A percentile compares a stretch with the other conserved stretches of the same genome.
phyloP scores from a whole-genome alignment of 495 filamentous ascomycete genomes.

The Trichoderma reesei region DNA sequence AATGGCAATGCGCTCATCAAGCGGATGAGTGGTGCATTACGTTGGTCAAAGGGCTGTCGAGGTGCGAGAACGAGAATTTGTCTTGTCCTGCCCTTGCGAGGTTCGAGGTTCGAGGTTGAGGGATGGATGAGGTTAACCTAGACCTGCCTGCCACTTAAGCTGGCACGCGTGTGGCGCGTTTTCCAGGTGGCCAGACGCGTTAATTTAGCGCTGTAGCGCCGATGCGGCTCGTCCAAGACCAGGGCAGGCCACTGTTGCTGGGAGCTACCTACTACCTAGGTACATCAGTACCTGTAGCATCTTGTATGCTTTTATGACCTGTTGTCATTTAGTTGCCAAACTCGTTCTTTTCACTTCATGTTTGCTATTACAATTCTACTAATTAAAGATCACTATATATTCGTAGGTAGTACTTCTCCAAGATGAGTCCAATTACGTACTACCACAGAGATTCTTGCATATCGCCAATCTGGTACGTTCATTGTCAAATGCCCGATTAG shows the following conservation, averaged over 20 bases:
- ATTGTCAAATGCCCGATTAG: background rate
- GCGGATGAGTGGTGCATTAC: background rate
- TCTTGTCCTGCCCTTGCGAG: background rate
- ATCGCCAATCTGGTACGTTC: background rate
- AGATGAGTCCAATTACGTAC: too few species aligned
- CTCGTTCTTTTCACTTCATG: too few species aligned
- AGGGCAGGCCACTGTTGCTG: too few species aligned
- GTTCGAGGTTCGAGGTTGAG: background rate
- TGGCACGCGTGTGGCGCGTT: conserved; percentile 2
- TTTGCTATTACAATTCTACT: too few species aligned
- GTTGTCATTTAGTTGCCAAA: too few species aligned
- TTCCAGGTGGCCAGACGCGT: background rate
- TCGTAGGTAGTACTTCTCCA: too few species aligned
- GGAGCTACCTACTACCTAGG: too few species aligned
- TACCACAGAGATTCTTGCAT: too few species aligned
- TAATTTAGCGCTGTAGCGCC: conserved; percentile 4
- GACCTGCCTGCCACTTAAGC: background rate
- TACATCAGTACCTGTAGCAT: too few species aligned
- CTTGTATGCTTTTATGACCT: too few species aligned
- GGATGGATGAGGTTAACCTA: background rate
- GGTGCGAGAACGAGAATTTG: too few species aligned
- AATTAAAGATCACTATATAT: too few species aligned
- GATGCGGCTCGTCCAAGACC: background rate
- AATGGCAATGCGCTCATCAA: background rate
- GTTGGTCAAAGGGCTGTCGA: background rate